Evolutionary conservation across 352 stramenopile species (phyloP).

Genomic region (Phytophthora citricola): DNA sequence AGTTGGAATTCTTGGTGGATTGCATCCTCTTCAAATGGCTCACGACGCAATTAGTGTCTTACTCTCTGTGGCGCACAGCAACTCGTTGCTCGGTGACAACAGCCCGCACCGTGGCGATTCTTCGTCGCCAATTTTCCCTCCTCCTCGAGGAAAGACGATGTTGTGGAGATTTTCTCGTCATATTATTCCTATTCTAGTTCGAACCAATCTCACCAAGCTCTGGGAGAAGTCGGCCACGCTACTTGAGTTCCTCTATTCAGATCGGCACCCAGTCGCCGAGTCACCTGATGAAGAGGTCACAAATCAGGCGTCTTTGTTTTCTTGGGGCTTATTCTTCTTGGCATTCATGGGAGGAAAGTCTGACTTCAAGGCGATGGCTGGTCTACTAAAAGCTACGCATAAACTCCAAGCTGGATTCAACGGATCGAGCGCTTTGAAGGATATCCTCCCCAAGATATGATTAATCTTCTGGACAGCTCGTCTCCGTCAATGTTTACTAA

Average conservation of each 20-base stretch:
- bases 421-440: slow-evolving; percentile 71
- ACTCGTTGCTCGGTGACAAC: slow-evolving; percentile 47
- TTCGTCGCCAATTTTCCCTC: slow-evolving; percentile 57
- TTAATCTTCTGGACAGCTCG: slow-evolving; percentile 87
- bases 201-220: slow-evolving; percentile 54
- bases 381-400: slow-evolving; percentile 77
- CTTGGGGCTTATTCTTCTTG: slow-evolving; percentile 82
- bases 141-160: slow-evolving; percentile 53
- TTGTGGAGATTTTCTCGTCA: slow-evolving; percentile 56
- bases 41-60: slow-evolving; percentile 77
- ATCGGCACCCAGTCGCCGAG: slow-evolving; percentile 25
- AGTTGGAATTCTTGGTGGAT: slow-evolving; percentile 55
- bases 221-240: slow-evolving; percentile 62
- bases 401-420: slow-evolving; percentile 57
- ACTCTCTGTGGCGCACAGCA: slow-evolving; percentile 68
- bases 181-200: slow-evolving; percentile 64
- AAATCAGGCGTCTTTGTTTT: slow-evolving; percentile 53
- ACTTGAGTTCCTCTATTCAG: slow-evolving; percentile 70
- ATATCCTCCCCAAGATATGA: slow-evolving; percentile 91
- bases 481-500: slow-evolving; percentile 87
- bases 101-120: slow-evolving; percentile 16
- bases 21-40: slow-evolving; percentile 63
- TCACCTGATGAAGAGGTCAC: slow-evolving; percentile 42
- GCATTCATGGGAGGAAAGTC: slow-evolving; percentile 58
- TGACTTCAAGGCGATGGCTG: slow-evolving; percentile 65